These are phyloP conservation scores for Lipomyces kockii DNA, from an alignment of 805 yeast species.

Conservation along the genomic window DNA sequence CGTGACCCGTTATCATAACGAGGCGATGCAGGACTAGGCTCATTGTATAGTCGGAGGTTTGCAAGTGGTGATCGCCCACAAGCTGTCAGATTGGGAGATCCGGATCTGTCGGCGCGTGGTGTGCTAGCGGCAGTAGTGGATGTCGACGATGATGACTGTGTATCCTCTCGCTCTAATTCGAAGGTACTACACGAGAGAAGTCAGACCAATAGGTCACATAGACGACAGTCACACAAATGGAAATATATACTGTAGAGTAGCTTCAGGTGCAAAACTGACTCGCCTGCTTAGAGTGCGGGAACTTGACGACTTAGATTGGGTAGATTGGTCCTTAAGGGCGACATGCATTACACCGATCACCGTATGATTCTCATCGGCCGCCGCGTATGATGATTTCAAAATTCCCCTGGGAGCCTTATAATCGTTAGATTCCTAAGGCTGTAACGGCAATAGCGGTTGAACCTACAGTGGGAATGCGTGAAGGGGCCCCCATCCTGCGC, in stretches of 20 bases:
- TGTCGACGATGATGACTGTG: neutral
- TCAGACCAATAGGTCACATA: neutral
- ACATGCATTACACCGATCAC: conserved; percentile 48
- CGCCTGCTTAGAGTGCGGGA: conserved; percentile 50
- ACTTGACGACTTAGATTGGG: conserved; percentile 29
- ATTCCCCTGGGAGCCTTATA: conserved; percentile 47
- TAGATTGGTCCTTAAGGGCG: conserved; percentile 28
- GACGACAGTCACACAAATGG: neutral
- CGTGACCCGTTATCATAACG: neutral
- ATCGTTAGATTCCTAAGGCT: neutral
- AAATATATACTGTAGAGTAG: conserved; percentile 32
- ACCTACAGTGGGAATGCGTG: conserved; percentile 3
- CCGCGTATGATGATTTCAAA: conserved; percentile 43
- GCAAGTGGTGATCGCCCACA: conserved; percentile 5
- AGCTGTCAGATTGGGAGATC: neutral
- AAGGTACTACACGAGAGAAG: conserved; percentile 20
- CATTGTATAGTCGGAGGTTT: neutral
- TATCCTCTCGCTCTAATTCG: conserved; percentile 26
- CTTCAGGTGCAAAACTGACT: conserved; percentile 66
- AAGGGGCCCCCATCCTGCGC: conserved; percentile 1
- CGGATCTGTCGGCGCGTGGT: neutral
- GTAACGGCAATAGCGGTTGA: neutral
- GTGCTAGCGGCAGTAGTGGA: neutral
- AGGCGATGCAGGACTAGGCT: neutral
- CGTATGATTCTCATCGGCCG: conserved; percentile 44